Percentiles rank a stretch among this genome's conserved stretches.
phyloP scores from a whole-genome alignment of 163 green algal species.

The Volvox carteri region DNA sequence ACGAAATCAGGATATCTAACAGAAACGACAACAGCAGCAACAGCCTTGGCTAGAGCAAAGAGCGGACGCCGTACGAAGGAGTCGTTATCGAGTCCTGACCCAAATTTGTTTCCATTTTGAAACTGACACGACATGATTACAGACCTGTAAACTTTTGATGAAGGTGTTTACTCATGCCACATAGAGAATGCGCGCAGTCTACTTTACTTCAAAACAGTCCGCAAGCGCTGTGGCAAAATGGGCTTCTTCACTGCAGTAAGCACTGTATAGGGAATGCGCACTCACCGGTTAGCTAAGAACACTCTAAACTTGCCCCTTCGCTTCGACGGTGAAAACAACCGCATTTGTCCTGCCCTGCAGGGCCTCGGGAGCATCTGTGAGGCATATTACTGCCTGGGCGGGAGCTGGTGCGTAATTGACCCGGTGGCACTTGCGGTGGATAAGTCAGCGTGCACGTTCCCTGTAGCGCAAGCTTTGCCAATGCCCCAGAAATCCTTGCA shows the following conservation, averaged over 20 bases:
- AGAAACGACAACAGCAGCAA: no score
- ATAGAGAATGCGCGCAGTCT: slow-evolving; percentile 19
- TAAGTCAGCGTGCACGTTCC: not conserved
- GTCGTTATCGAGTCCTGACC: no score
- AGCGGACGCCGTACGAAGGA: no score
- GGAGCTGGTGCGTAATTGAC: slow-evolving; percentile 17
- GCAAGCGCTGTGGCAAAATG: not conserved
- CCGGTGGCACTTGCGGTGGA: not conserved
- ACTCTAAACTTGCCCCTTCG: no score
- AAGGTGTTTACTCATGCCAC: not conserved
- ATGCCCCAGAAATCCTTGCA: not conserved
- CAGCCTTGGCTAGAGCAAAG: no score
- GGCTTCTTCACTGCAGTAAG: slow-evolving; percentile 24
- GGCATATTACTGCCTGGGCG: slow-evolving; percentile 15
- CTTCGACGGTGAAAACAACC: no score
- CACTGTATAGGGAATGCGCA: not conserved
- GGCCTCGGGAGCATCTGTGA: slow-evolving; percentile 12
- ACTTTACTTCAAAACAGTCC: slow-evolving; percentile 8
- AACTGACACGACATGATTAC: no score
- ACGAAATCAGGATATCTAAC: no score
- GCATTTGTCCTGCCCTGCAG: slow-evolving; percentile 17
- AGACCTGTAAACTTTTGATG: not conserved
- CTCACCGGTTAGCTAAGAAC: no score
- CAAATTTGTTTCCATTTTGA: no score
- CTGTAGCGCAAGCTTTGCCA: not conserved